Conservation (phyloP, 345 rosid species). For the Lagerstroemia speciosa region DNA sequence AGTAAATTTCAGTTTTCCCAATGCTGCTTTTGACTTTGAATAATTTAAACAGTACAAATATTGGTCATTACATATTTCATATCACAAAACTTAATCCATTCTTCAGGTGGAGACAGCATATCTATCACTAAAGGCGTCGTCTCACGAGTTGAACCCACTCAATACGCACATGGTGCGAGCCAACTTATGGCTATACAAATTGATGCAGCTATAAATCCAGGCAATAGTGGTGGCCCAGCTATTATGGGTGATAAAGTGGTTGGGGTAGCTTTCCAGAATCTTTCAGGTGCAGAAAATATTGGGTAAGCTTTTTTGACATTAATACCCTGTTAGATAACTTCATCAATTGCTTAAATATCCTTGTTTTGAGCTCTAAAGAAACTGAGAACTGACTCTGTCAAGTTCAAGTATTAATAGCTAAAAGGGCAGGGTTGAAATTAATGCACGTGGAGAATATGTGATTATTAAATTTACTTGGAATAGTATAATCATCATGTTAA, state of each 20-base stretch:
- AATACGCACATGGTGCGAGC: conserved; percentile 75
- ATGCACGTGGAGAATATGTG: background rate
- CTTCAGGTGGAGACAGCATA: conserved; percentile 82
- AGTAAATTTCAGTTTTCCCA: background rate
- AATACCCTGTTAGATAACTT: background rate
- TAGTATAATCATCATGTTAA: background rate
- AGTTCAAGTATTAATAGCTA: background rate
- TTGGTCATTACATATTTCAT: background rate
- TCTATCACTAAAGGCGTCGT: conserved; percentile 96
- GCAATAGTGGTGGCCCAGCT: conserved; percentile 89
- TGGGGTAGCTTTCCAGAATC: conserved; percentile 87
- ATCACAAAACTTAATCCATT: background rate
- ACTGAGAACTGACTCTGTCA: too few species aligned
- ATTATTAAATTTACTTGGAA: background rate
- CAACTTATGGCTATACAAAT: conserved; percentile 91
- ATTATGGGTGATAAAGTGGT: conserved; percentile 84
- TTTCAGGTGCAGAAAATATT: conserved; percentile 84
- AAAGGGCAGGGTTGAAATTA: background rate
- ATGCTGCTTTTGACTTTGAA: background rate
- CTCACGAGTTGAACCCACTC: conserved; percentile 88
- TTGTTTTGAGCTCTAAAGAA: background rate
- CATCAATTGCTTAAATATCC: background rate
- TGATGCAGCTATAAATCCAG: conserved; percentile 92
- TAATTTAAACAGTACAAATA: background rate
- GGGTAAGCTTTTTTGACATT: conserved; percentile 45